Evolutionary conservation across 306 rosid species (phyloP).

Genomic region (Spatholobus suberectus): DNA sequence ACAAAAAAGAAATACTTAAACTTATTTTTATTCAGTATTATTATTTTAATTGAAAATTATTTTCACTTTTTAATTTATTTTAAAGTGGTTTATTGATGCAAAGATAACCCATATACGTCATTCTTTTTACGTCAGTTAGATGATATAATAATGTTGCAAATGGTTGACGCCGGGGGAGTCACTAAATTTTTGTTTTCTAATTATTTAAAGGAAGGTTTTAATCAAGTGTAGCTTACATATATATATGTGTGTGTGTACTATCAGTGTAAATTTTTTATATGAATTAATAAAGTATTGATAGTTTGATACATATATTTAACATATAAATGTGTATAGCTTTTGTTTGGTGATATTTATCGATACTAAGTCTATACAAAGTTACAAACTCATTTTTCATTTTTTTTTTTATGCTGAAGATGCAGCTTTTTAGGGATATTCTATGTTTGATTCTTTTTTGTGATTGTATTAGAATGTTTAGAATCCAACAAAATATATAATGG

Average conservation of each 20-base stretch:
- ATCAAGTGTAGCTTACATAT: background rate
- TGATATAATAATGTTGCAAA: background rate
- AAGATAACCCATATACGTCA: background rate
- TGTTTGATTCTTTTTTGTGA: background rate
- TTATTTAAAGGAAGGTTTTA: background rate
- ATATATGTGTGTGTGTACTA: too few relatives aligned
- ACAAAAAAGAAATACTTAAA: background rate
- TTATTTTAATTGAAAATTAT: background rate
- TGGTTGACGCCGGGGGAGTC: background rate
- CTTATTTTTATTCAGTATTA: background rate
- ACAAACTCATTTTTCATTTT: background rate
- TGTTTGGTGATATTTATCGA: background rate
- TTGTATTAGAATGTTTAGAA: background rate
- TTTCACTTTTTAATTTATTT: background rate
- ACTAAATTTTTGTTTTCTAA: background rate
- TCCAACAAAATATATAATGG: background rate
- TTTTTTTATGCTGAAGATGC: background rate
- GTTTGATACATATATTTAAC: background rate
- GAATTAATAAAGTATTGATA: background rate
- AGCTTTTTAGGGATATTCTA: constrained; percentile 16
- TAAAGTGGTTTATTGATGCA: background rate
- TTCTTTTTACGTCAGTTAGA: constrained; percentile 1
- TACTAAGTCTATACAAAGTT: background rate
- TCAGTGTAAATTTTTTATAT: too few relatives aligned
- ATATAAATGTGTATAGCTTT: background rate